Percentiles rank a stretch among this genome's conserved stretches.
Conservation (phyloP, 2,329 filamentous ascomycete genomes). For the Periconia sp. region DNA sequence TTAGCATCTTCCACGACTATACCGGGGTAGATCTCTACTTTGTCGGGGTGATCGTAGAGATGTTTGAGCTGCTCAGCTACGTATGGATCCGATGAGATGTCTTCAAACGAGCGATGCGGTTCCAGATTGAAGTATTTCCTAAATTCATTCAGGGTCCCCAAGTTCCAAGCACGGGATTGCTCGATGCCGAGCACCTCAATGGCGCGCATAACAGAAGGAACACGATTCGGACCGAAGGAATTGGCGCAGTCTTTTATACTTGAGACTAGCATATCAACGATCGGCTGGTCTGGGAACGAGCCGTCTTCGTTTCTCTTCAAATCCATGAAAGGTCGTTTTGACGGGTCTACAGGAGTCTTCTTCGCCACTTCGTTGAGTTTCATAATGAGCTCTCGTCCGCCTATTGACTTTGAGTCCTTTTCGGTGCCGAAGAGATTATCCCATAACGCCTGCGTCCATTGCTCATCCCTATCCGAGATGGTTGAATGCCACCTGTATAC, state of each 20-base stretch:
- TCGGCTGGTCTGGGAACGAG: conserved; percentile 72
- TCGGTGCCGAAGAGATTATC: conserved; percentile 45
- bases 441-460: conserved; percentile 69
- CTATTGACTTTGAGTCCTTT: conserved; percentile 58
- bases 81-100: conserved; percentile 76
- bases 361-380: conserved; percentile 66
- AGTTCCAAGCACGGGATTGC: conserved; percentile 74
- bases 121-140: conserved; percentile 78
- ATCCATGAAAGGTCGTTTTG: conserved; percentile 67
- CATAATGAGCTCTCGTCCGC: conserved; percentile 61
- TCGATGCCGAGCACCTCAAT: conserved; percentile 81
- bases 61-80: conserved; percentile 63
- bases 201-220: conserved; percentile 71
- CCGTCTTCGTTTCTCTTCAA: conserved; percentile 68
- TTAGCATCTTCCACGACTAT: conserved; percentile 77
- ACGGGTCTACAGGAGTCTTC: conserved; percentile 65
- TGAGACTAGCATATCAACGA: conserved; percentile 68
- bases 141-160: conserved; percentile 82
- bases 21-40: conserved; percentile 79
- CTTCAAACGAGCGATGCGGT: conserved; percentile 75
- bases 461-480: conserved; percentile 73
- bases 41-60: conserved; percentile 73
- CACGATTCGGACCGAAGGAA: conserved; percentile 63
- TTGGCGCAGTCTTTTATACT: conserved; percentile 76
- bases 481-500: conserved; percentile 87